phyloP scores from a whole-genome alignment of 176 grass and related monocot genomes.

The Poa pratensis region DNA sequence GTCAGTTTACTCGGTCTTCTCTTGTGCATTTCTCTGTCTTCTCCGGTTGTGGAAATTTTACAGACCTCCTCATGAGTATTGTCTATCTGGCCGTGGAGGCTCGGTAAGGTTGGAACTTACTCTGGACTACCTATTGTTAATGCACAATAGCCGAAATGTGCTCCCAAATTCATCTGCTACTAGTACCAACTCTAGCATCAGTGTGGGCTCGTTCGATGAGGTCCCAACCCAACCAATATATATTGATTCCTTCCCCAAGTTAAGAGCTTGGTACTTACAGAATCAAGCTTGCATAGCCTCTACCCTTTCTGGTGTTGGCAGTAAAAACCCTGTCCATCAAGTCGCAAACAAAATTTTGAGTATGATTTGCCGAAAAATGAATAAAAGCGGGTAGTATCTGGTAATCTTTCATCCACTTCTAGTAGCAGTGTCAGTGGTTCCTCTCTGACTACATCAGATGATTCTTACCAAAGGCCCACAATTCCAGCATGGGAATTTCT shows the following conservation, averaged over 20 bases:
- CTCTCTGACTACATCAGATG: constrained; percentile 65
- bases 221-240: constrained; percentile 66
- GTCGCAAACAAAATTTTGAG: constrained; percentile 92
- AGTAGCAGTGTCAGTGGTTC: constrained; percentile 77
- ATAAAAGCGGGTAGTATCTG: constrained; percentile 57
- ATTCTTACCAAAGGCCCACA: constrained; percentile 70
- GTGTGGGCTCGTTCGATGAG: constrained; percentile 44
- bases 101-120: constrained; percentile 76
- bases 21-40: constrained; percentile 96
- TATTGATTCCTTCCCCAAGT: constrained; percentile 95
- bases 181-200: constrained; percentile 45
- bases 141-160: constrained; percentile 73
- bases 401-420: constrained; percentile 72
- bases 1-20: constrained; percentile 91
- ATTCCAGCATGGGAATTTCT: constrained; percentile 96
- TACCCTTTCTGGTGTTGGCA: constrained; percentile 85
- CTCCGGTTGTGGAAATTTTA: constrained; percentile 96
- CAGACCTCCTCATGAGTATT: constrained; percentile 79
- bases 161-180: constrained; percentile 57
- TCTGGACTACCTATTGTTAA: constrained; percentile 86
- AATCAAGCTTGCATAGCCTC: constrained; percentile 99
- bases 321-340: constrained; percentile 92
- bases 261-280: constrained; percentile 92
- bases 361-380: constrained; percentile 92
- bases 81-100: constrained; percentile 80